Base-by-base conservation (phyloP, 2,329 filamentous ascomycete genomes). In the Botrytis deweyae region DNA sequence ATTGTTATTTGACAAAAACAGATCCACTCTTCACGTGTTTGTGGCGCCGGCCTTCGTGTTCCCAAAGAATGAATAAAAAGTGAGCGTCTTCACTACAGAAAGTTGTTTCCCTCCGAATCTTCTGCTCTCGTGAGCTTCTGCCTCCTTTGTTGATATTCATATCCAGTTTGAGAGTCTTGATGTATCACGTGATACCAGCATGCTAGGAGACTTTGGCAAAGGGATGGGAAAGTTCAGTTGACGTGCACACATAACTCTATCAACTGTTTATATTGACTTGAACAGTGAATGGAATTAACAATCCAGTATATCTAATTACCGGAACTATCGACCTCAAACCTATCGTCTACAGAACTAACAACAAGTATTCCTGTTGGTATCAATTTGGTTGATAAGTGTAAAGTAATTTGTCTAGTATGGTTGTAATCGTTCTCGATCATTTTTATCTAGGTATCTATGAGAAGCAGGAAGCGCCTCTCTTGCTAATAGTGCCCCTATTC, bases 201-300 rank as follows among this genome's bases (percentile, higher is more conserved):
- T n/a, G 14, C 1, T 4, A 6, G 25, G 16, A n/a, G 49, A n/a
- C 49, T n/a, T n/a, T 7, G 49, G 25, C 12, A 6, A 52, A 52
- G 25, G 25, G 49, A 52, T n/a, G 10, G 46, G 10, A 16, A 7
- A 52, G 49, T 52, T n/a, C 4, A 52, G 25, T 52, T 52, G 49
- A n/a, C 25, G 49, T 52, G 12, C 4, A 52, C 49, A 16, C 42
- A 44, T 44, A 44, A 44, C 16, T 18, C 42, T 18, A 44, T 18
- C 42, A 6, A 16, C 3, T 7, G 4, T 16, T n/a, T 1, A n/a
- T 12, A n/a, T n/a, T 14, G 49, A n/a, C 10, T 52, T 52, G 49
- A n/a, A 25, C 10, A 16, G 5, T 1, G 10, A 52, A n/a, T 16
- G 16, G 0, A n/a, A n/a, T 52, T 1, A 3, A n/a, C 25, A n/a